Evolutionary conservation across 202 grass and related monocot genomes (phyloP), one percentile per base, ranked within the genome.

Genomic region (Zizania palustris): DNA sequence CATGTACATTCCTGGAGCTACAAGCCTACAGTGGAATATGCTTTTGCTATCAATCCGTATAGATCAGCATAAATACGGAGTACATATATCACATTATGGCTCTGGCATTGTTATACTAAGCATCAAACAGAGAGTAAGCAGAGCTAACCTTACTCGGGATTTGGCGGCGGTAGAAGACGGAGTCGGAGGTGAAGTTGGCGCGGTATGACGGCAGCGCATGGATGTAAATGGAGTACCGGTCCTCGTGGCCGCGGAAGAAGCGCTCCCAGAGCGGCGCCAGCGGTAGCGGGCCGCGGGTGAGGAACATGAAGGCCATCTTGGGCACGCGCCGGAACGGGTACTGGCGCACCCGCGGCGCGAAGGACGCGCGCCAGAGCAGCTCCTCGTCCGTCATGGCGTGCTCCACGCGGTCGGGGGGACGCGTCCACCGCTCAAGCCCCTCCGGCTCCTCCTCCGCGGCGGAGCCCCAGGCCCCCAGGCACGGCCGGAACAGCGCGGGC

Each of bases 221-320:
- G 4, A 99, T 79, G 67, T 99, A 90, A 80, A 99, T 74, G 46
- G 96, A 90, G 80, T 99, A 99, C 7, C 83, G 82, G 5, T 85
- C 89, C 6, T 95, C 40, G 74, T 99, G 74, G 3, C 92, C 89
- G 7, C 75, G 67, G 54, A 99, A 96, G 78, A 92, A 96, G 16
- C 83, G 78, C 64, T 99, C 92, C 96, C 92, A 99, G 11, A 99
- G 81, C 20, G 89, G 96, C 15, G 89, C 83, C 3, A 99, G 80
- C 48, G 89, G 96, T 7, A 98, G 74, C 21, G 91, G 87, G 22
- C 95, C 95, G 43, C 85, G 90, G 72, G 95, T 98, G 76, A 98
- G 89, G 80, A 99, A 99, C 96, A 99, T 95, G 80, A 99, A 99
- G 14, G 91, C 96, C 20, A 95, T 58, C 67, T 87, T 99, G 46